Base-by-base conservation (phyloP, 345 rosid species). In the Acer saccharum region DNA sequence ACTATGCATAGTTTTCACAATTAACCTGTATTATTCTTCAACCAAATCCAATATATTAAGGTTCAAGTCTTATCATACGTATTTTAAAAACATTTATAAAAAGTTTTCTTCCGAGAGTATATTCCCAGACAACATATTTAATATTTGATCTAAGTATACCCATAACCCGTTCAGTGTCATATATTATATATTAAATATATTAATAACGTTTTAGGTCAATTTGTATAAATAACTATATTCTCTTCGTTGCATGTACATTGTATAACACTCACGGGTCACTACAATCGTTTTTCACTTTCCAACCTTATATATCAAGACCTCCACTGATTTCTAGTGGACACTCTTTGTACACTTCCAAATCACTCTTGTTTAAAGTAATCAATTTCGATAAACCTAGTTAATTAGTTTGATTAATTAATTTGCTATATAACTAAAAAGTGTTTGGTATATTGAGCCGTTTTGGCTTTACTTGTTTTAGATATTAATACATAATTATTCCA, bases 241-340 rank as follows among this genome's bases (percentile, higher is more conserved):
- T 57, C 7, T 14, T 60, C 27, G 20, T 60, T 20, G 64, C 64
- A 60, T 9, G 6, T n/a, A 44, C 72, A n/a, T 41, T 60, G 55
- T 4, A 35, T 35, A 61, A 46, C 10, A 35, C 75, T 29, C 32
- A 29, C 32, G 0, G 2, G 3, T 1, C 50, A 46, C 50, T 46
- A 62, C 13, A 16, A 39, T 44, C 41, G 29, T 16, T 72, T 32
- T 43, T 39, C 18, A 54, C 35, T 66, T 75, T 76, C 35, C 82
- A 77, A 16, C 66, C 67, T 68, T 44, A 2, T 12, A 21, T 58
- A 17, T 58, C 65, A 50, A 27, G 8, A 18, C 65, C 1, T 50
- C 5, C n/a, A 71, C 71, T 52, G 81, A 75, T 68, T 20, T 57
- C 1, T 43, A 17, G 74, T 23, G 17, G 44, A 77, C 16, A 60